Base-by-base conservation (phyloP, 2,329 filamentous ascomycete genomes). In the Eutypa lata region DNA sequence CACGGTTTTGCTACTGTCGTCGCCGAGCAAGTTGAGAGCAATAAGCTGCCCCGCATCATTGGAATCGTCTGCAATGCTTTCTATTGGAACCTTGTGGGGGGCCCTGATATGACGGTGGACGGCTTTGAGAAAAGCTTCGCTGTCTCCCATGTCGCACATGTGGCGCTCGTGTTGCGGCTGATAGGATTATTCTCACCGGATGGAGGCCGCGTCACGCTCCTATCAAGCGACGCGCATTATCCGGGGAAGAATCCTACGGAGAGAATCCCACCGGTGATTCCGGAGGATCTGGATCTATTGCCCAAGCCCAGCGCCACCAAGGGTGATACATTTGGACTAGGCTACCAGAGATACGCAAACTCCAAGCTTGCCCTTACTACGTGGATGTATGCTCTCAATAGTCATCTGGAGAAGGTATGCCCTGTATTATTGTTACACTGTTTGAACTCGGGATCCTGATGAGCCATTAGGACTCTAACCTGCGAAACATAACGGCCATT, bases 121-220 rank as follows among this genome's bases (percentile, higher is more conserved):
- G 65, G 67, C 7, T 69, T 66, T 26, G 73, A 76, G 48, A 69
- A 66, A 47, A 69, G 68, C 1, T 68, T 76, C 22, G 70, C 73
- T 51, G 66, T 76, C 4, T 67, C 64, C 42, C 68, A 75, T 53
- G 54, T 75, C 40, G 64, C 72, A 1, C 73, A 75, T 49, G 65
- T 65, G 11, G 61, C 70, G 1, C 49, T 76, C 13, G 60, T 74
- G 6, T 59, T 76, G 43, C 66, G 67, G 22, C 59, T 75, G 2
- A 70, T 79, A 68, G 73, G 83, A 42, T 86, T 84, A 61, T 88
- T 85, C 72, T 83, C 88, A 58, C 80, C 85, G 0, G 84, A 87
- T 13, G 31, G 14, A 14, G 46, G 47, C 13, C 37, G 51, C 19
- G 28, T 52, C 7, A 47, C 48, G 31, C 51, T 52, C n/a, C 35